Conservation (phyloP, 2,329 filamentous ascomycete species). For the Monilinia aucupariae region DNA sequence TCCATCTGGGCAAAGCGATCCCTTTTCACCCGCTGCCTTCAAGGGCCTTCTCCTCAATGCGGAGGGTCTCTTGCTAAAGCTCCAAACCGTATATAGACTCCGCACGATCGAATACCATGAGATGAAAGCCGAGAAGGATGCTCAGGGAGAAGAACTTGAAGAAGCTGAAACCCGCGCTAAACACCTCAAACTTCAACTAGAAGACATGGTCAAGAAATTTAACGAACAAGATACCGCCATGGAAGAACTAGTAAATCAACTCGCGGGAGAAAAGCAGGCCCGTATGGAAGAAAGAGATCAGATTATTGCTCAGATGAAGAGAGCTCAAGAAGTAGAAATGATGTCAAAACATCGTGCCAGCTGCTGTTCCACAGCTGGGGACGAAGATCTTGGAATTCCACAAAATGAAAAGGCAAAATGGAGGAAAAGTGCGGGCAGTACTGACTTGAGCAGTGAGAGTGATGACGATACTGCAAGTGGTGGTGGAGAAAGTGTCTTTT, state of each 20-base stretch:
- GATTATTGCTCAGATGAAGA: slow-evolving; percentile 25
- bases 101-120: slow-evolving; percentile 48
- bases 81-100: slow-evolving; percentile 55
- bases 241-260: slow-evolving; percentile 45
- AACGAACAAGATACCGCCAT: slow-evolving; percentile 50
- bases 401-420: slow-evolving; percentile 17
- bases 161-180: slow-evolving; percentile 49
- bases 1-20: slow-evolving; percentile 43
- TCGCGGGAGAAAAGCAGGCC: slow-evolving; percentile 46
- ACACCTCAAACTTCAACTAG: slow-evolving; percentile 54
- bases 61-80: slow-evolving; percentile 47
- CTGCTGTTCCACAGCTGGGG: slow-evolving; percentile 10
- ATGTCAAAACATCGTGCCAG: slow-evolving; percentile 4
- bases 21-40: slow-evolving; percentile 54
- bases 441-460: slow-evolving; percentile 34
- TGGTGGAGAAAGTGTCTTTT: slow-evolving; percentile 43
- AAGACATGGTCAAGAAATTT: slow-evolving; percentile 51
- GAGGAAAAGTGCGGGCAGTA: slow-evolving; percentile 29
- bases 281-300: slow-evolving; percentile 30
- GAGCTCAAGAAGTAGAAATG: slow-evolving; percentile 12
- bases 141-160: slow-evolving; percentile 49
- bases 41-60: slow-evolving; percentile 58
- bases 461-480: slow-evolving; percentile 18
- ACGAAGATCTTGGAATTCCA: slow-evolving; percentile 31
- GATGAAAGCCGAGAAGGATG: slow-evolving; percentile 48